Base-by-base conservation (phyloP, 2,329 filamentous ascomycete genomes). In the Furcasterigmium sp. region DNA sequence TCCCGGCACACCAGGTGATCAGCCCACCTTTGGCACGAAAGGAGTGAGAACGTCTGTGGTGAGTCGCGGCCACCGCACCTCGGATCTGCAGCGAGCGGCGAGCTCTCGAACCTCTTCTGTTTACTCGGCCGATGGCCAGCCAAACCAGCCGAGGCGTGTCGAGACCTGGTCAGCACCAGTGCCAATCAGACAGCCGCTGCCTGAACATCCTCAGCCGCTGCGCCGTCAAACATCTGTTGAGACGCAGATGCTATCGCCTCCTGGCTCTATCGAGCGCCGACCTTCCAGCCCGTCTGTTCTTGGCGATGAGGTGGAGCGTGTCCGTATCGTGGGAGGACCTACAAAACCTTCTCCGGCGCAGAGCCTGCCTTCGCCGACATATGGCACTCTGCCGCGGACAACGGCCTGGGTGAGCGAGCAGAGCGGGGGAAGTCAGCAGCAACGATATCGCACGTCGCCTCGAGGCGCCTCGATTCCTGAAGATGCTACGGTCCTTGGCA, bases 381-480 rank as follows among this genome's bases (percentile, higher is more conserved):
- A 23, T n/a, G 36, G 20, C 5, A 14, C 14, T 19, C 4, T 28
- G 15, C 39, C 39, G 8, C 39, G 39, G 8, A 41, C 30, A 26
- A 23, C 39, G 20, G 39, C 29, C 8, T 41, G 39, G 39, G 39
- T 41, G 39, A 41, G 29, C n/a, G 39, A 36, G 11, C 39, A 41
- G 28, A 23, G 17, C 26, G 19, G 28, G 28, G 28, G 6, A 11
- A 13, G 18, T 9, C 38, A 32, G 14, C 32, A 35, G 32, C 32
- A 35, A 17, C 32, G 32, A 4, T 17, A 15, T 7, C n/a, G 32
- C 5, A n/a, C 32, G 17, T 11, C n/a, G 17, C 32, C 17, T 8
- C 5, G 32, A 18, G 32, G 32, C n/a, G 32, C 17, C 8, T 38
- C 36, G 11, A 38, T 28, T 9, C 36, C 36, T 9, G 36, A 38